These are phyloP conservation scores for Arthrobotrys sphaeroides DNA, from an alignment of 2,329 filamentous ascomycete species.

Conservation along the genomic window DNA sequence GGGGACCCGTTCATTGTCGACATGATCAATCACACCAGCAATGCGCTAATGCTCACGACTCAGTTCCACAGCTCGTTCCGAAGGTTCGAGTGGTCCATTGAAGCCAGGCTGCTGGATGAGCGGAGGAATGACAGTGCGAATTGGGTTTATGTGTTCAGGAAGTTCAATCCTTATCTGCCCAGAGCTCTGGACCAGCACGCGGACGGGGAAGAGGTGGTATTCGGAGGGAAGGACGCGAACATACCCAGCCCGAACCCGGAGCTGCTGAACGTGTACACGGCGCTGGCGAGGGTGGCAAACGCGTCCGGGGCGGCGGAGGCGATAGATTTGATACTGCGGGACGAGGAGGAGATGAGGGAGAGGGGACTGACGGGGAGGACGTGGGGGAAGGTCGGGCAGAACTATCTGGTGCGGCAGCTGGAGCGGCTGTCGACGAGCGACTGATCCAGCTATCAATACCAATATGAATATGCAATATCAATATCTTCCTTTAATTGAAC, in stretches of 20 bases:
- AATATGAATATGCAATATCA: too few species aligned
- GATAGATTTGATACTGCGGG: slow-evolving; percentile 42
- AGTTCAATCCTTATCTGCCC: slow-evolving; percentile 35
- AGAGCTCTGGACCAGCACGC: slow-evolving; percentile 29
- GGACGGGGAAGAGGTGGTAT: slow-evolving; percentile 35
- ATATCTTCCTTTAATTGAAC: too few species aligned
- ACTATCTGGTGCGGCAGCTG: slow-evolving; percentile 37
- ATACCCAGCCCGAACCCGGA: slow-evolving; percentile 39
- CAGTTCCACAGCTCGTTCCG: slow-evolving; percentile 43
- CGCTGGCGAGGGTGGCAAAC: slow-evolving; percentile 38
- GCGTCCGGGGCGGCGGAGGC: slow-evolving; percentile 38
- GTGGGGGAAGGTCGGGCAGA: slow-evolving; percentile 41
- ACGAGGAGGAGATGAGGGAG: slow-evolving; percentile 49
- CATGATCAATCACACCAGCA: slow-evolving; percentile 41
- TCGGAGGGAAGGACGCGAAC: slow-evolving; percentile 28
- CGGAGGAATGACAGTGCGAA: background rate
- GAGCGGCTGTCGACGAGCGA: slow-evolving; percentile 22
- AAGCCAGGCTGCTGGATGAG: background rate
- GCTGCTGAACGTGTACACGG: slow-evolving; percentile 34
- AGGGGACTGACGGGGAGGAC: slow-evolving; percentile 30
- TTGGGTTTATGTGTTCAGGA: slow-evolving; percentile 37
- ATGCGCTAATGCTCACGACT: slow-evolving; percentile 44
- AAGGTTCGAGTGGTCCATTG: slow-evolving; percentile 51
- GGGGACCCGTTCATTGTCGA: slow-evolving; percentile 41
- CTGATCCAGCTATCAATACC: too few species aligned